Evolutionary conservation across 306 rosid genomes (phyloP).

Genomic region (Inga leiocalycina): DNA sequence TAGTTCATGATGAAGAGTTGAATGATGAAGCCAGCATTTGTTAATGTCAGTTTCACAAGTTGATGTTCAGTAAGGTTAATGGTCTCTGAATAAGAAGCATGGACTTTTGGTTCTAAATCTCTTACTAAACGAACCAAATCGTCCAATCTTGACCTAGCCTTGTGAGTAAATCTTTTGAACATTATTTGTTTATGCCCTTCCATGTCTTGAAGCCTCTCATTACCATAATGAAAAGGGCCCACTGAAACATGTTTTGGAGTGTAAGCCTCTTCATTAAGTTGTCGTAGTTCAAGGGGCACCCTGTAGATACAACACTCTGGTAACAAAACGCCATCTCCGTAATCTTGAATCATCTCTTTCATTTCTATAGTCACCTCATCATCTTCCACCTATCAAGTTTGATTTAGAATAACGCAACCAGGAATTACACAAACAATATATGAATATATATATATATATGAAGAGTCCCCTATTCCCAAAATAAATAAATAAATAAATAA

Average conservation of each 20-base stretch:
- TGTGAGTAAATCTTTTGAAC: neutral
- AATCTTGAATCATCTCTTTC: neutral
- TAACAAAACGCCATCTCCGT: neutral
- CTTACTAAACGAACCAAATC: neutral
- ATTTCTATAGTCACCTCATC: neutral
- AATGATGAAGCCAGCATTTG: neutral
- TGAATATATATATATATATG: no score
- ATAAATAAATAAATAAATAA: no score
- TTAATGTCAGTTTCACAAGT: neutral
- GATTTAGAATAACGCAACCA: neutral
- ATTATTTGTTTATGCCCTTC: neutral
- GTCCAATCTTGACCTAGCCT: neutral
- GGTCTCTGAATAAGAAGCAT: neutral
- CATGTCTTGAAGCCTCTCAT: neutral
- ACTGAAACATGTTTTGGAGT: neutral
- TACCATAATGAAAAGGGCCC: neutral
- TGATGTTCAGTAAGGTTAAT: neutral
- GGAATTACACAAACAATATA: no score
- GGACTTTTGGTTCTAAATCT: neutral
- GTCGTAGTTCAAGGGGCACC: neutral
- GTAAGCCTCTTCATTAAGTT: neutral
- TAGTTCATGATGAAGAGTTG: neutral
- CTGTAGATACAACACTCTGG: neutral
- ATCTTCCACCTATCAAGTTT: neutral
- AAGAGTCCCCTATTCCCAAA: no score